These are phyloP conservation scores for Talaromyces funiculosus DNA, from an alignment of 2,329 filamentous ascomycete genomes.

Conservation along the genomic window DNA sequence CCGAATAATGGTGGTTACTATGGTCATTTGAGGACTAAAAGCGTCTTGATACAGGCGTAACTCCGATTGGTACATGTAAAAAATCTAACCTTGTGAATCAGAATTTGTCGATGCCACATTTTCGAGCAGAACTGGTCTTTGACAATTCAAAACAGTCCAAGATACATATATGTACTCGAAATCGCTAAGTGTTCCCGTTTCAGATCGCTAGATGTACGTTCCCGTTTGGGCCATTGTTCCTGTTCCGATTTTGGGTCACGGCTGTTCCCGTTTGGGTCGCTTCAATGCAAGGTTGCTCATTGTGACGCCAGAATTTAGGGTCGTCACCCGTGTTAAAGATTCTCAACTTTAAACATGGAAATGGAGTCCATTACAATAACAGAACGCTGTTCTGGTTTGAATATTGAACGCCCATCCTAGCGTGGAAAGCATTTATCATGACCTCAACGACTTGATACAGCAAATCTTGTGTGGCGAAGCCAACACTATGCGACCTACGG, in stretches of 20 bases:
- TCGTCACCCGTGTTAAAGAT: neutral
- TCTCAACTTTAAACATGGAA: neutral
- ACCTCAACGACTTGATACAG: neutral
- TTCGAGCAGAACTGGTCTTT: neutral
- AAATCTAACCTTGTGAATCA: neutral
- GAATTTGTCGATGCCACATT: neutral
- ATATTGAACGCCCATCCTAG: neutral
- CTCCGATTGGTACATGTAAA: neutral
- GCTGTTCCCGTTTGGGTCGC: neutral
- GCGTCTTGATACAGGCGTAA: neutral
- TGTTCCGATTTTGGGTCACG: neutral
- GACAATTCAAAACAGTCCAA: neutral
- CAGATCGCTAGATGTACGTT: neutral
- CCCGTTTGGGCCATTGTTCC: neutral
- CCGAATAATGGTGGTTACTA: neutral
- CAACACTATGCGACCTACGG: neutral
- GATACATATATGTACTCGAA: neutral
- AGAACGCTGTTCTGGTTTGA: neutral
- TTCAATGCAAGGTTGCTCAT: neutral
- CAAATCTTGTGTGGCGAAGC: neutral
- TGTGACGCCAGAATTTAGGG: neutral
- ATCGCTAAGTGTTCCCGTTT: neutral
- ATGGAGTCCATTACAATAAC: neutral
- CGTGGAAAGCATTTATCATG: neutral
- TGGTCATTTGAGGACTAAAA: neutral